Base-by-base conservation (phyloP, 2,329 filamentous ascomycete species). In the Diaporthe sp. region DNA sequence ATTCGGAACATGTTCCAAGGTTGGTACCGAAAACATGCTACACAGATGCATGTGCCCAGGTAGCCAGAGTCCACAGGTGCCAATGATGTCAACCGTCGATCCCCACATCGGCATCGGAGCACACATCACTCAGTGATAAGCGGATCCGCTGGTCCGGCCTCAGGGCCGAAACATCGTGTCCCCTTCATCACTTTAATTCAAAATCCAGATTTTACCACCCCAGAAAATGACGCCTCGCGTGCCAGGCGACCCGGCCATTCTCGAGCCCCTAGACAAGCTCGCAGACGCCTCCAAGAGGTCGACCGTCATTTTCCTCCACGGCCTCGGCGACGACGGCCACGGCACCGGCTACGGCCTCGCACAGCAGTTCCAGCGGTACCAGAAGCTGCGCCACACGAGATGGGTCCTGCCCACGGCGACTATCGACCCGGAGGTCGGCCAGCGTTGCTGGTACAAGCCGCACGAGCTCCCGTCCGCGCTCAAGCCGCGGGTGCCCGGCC, bases 271-370 rank as follows among this genome's bases (percentile, higher is more conserved):
- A 10, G 57, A 72, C n/a, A 55, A 33, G 28, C 50, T 61, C 47
- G 57, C 73, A 71, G 58, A 58, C 12, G 47, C 58, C 12, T 71
- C 67, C 2, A 42, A 52, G 22, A 55, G 33, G n/a, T 74, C 73
- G 22, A 67, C 73, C 40, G 17, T 74, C 50, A 67, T 74, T 17
- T 74, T 74, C 58, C 73, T 74, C 12, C 73, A 74, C n/a, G 73
- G 73, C 40, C 54, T 74, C 4, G 73, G 73, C 28, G 73, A 74
- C n/a, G 73, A 74, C 50, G 73, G 73, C 28, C 68, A 54, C 17
- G 73, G 73, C 10, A 74, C 68, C 40, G 73, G 73, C 12, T 72
- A 74, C 30, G 73, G 73, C n/a, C 68, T 74, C 30, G 73, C 38
- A 9, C 73, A 74, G 50, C 67, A 74, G 50, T 74, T 74, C 28